These are phyloP conservation scores for Aureobasidium uvarum DNA, from an alignment of 2,329 filamentous ascomycete genomes.

Conservation along the genomic window DNA sequence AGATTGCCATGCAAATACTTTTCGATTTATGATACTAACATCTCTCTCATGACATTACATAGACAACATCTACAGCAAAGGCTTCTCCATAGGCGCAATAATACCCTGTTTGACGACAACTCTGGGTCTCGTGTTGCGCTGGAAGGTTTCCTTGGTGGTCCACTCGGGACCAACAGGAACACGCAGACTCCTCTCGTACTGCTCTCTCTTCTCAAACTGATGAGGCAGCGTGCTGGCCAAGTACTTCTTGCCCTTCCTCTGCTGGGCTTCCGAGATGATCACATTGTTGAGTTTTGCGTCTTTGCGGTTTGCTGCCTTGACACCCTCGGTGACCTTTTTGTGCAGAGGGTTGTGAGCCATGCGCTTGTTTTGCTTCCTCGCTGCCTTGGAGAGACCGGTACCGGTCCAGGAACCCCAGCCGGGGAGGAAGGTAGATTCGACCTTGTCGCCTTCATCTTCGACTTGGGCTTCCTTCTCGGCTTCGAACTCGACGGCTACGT, in stretches of 20 bases:
- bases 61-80: conserved; percentile 49
- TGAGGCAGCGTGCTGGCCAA: conserved; percentile 80
- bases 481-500: conserved; percentile 77
- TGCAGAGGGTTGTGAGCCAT: conserved; percentile 53
- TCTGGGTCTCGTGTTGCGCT: conserved; percentile 82
- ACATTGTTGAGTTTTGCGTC: conserved; percentile 80
- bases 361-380: conserved; percentile 60
- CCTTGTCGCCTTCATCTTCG: conserved; percentile 76
- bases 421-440: conserved; percentile 79
- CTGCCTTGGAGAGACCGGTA: conserved; percentile 70
- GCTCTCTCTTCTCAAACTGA: conserved; percentile 79
- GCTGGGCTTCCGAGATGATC: conserved; percentile 86
- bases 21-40: conserved; percentile 45
- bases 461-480: conserved; percentile 72
- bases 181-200: conserved; percentile 86
- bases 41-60: background rate
- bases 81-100: conserved; percentile 83
- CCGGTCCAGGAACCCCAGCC: conserved; percentile 95
- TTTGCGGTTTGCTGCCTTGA: conserved; percentile 73
- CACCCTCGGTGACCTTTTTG: conserved; percentile 64
- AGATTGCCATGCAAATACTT: conserved; percentile 62
- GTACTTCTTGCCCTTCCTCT: conserved; percentile 90
- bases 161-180: conserved; percentile 91
- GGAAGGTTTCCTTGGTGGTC: conserved; percentile 94
- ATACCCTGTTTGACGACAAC: conserved; percentile 88